Evolutionary conservation across 805 yeast species (phyloP).

Genomic region (Komagataella pseudopastoris): DNA sequence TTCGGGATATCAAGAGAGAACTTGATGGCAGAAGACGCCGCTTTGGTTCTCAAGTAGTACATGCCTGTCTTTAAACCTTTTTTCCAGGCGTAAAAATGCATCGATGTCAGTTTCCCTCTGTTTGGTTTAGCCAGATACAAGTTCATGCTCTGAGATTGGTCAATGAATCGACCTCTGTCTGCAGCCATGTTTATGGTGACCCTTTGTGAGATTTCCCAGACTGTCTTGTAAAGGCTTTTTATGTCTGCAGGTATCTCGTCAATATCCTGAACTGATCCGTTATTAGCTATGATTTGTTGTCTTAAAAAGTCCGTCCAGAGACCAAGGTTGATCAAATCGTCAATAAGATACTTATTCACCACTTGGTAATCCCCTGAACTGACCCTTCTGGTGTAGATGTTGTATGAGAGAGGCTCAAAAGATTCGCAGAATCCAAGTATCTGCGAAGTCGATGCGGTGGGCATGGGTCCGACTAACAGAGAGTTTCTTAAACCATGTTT

Average conservation of each 20-base stretch:
- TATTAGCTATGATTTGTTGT: conserved; percentile 56
- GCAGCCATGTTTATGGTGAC: conserved; percentile 78
- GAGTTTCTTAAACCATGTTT: conserved; percentile 76
- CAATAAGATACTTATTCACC: conserved; percentile 74
- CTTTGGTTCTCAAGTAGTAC: conserved; percentile 95
- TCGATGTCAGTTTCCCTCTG: conserved; percentile 90
- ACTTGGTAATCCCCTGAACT: conserved; percentile 90
- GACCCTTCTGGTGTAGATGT: conserved; percentile 82
- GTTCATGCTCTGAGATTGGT: conserved; percentile 89
- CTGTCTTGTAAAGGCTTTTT: conserved; percentile 78
- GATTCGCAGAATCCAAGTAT: conserved; percentile 90
- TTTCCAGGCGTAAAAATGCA: conserved; percentile 99
- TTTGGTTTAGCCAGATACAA: conserved; percentile 83
- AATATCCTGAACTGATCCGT: conserved; percentile 79
- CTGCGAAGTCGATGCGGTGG: conserved; percentile 96
- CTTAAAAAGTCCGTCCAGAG: conserved; percentile 76
- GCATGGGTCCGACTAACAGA: conserved; percentile 87
- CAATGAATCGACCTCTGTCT: conserved; percentile 60
- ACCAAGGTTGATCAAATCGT: conserved; percentile 71
- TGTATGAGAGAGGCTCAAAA: conserved; percentile 92
- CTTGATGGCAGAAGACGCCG: conserved; percentile 94
- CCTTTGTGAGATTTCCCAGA: conserved; percentile 92
- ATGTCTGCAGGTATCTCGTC: conserved; percentile 61
- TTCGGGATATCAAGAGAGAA: conserved; percentile 45
- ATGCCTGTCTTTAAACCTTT: conserved; percentile 97